Evolutionary conservation across 139 green algal species (phyloP).

Genomic region (Picochlorum sp.): DNA sequence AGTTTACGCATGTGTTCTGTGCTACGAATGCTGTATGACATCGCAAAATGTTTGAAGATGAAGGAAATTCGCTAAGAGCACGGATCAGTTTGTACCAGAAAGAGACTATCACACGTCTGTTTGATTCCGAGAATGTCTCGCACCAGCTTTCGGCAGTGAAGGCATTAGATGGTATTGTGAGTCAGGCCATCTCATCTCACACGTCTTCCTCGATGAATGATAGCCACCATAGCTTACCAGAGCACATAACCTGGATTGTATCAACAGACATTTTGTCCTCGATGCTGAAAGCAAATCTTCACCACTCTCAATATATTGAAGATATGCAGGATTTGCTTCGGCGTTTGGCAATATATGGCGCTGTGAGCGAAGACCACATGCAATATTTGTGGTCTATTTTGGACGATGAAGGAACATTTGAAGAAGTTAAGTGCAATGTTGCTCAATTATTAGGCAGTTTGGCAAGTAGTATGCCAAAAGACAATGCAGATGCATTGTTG

Average conservation of each 20-base stretch:
- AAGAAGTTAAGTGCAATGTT: conserved; percentile 74
- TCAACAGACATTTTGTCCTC: conserved; percentile 49
- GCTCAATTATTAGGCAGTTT: conserved; percentile 65
- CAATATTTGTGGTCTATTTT: conserved; percentile 73
- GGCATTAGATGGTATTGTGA: conserved; percentile 10
- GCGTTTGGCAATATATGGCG: conserved; percentile 33
- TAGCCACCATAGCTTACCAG: conserved; percentile 15
- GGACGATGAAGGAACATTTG: conserved; percentile 74
- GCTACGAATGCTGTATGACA: too few relatives aligned
- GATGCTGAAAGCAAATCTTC: conserved; percentile 73
- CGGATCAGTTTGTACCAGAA: conserved; percentile 28
- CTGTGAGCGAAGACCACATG: conserved; percentile 53
- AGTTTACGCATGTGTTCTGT: too few relatives aligned
- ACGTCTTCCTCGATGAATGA: background rate
- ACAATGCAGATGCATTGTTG: conserved; percentile 5
- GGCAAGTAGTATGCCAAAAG: conserved; percentile 32
- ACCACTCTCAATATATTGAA: conserved; percentile 83
- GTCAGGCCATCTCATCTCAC: background rate
- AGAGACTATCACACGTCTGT: conserved; percentile 47
- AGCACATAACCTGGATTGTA: conserved; percentile 52
- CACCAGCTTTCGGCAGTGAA: conserved; percentile 53
- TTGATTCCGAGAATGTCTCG: conserved; percentile 61
- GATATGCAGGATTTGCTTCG: conserved; percentile 56
- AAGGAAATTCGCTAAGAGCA: background rate
- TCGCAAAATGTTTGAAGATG: background rate